Evolutionary conservation across 106 monocot species (phyloP).

Genomic region (Phalaenopsis aphrodite): DNA sequence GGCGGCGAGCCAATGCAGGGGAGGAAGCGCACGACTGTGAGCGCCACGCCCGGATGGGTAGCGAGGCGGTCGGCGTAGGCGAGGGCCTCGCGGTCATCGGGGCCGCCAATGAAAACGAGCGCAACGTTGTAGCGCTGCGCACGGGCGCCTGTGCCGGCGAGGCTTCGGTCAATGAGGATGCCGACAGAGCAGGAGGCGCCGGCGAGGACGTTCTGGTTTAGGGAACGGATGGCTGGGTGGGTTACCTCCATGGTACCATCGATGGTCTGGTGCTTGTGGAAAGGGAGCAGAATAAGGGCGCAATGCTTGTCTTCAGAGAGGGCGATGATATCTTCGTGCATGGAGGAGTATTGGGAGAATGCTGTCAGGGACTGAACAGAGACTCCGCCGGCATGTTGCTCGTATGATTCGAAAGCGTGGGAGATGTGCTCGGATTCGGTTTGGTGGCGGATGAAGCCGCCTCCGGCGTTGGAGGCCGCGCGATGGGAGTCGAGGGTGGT

Average conservation of each 20-base stretch:
- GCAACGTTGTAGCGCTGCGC: not conserved
- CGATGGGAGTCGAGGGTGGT: not conserved
- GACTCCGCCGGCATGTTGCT: conserved; percentile 24
- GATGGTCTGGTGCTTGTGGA: conserved; percentile 20
- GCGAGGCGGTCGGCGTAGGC: conserved; percentile 12
- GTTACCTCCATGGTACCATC: conserved; percentile 13
- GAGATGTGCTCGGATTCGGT: conserved; percentile 17
- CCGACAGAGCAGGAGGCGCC: conserved; percentile 19
- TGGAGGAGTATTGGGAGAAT: conserved; percentile 17
- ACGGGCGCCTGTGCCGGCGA: not conserved
- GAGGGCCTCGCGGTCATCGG: conserved; percentile 27
- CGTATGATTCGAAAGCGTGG: conserved; percentile 23
- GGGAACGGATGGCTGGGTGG: conserved; percentile 2
- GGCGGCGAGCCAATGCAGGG: not conserved
- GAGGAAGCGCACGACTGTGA: conserved; percentile 13
- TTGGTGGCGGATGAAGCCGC: conserved; percentile 3
- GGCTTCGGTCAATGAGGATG: conserved; percentile 15
- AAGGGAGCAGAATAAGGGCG: conserved; percentile 19
- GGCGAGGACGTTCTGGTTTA: conserved; percentile 20
- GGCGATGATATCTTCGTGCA: conserved; percentile 17
- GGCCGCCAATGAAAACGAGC: conserved; percentile 21
- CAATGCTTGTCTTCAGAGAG: conserved; percentile 23
- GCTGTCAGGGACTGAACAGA: conserved; percentile 14
- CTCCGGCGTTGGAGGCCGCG: not conserved
- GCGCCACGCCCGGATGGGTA: not conserved